Percentiles rank a stretch among this genome's conserved stretches.
Evolutionary conservation across 2,329 filamentous ascomycete species (phyloP).

Genomic region (Dendrostoma leiphaemia): DNA sequence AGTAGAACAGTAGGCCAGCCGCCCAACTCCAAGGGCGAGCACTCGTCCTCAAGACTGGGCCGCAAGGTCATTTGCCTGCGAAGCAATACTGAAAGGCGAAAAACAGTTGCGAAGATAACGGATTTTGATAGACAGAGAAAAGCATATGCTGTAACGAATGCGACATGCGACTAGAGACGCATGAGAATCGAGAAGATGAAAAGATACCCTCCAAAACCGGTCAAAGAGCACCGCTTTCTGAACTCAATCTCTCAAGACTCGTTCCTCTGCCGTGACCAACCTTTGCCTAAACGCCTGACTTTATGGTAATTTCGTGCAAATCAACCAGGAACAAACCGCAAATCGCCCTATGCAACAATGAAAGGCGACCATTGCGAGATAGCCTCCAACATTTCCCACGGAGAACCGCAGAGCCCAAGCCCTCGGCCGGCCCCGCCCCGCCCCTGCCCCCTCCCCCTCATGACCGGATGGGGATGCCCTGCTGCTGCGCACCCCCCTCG

Average conservation of each 20-base stretch:
- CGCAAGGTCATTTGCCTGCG: not conserved
- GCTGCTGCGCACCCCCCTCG: constrained; percentile 27
- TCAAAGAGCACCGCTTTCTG: constrained; percentile 1
- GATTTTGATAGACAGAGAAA: not conserved
- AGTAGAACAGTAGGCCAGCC: no score
- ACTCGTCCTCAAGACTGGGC: no score
- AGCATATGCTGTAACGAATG: constrained; percentile 14
- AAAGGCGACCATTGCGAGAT: not conserved
- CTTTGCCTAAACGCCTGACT: constrained; percentile 13
- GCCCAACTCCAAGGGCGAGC: no score
- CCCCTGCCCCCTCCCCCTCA: constrained; percentile 30
- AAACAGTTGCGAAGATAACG: no score
- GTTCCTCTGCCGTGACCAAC: not conserved
- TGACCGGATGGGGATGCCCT: constrained; percentile 65
- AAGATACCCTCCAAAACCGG: not conserved
- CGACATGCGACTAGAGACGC: constrained; percentile 10
- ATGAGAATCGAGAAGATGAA: not conserved
- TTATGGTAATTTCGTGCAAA: not conserved
- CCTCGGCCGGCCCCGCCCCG: no score
- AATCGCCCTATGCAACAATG: not conserved
- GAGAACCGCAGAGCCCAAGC: no score
- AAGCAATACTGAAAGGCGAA: not conserved
- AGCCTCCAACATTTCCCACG: no score
- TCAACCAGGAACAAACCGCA: not conserved
- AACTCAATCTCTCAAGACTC: constrained; percentile 8